Base-by-base conservation (phyloP, 2,329 filamentous ascomycete genomes). In the Ophiosphaerella narmari region DNA sequence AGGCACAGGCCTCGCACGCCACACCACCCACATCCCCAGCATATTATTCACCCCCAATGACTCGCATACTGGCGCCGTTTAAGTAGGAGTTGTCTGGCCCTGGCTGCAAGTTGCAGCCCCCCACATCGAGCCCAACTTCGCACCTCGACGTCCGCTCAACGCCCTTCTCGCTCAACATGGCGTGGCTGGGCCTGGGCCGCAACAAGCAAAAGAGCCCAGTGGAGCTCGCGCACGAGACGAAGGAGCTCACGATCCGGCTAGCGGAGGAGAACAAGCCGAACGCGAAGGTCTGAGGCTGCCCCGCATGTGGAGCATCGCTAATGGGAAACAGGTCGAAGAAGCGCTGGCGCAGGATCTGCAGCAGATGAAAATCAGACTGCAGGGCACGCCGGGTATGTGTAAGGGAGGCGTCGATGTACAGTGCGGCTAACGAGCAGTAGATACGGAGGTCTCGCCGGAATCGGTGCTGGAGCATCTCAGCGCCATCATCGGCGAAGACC, bases 281-380 rank as follows among this genome's bases (percentile, higher is more conserved):
- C 55, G 74, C 79, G 50, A 86, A 86, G 78, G 84, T 86, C 62
- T 39, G 62, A 23, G 24, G 18, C 43, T 39, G 42, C 50, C 34
- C 24, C 21, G 31, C 33, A 37, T 23, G 35, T 35, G 42, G 34
- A 36, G 54, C 33, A 40, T 29, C 34, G 57, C 59, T 71, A 46
- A 65, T 62, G 34, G 54, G 46, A 40, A 33, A 43, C 64, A 96
- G 91, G 83, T 87, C 55, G 84, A 86, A 65, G 93, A 97, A 70
- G 92, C 97, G 68, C 81, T 96, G 56, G 88, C 90, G 41, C 90
- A 91, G 70, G 87, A 92, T 62, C 82, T 99, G 57, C 82, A 83
- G 44, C 90, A 96, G 73, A 96, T 97, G 87, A 97, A 97, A 75
- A 78, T 91, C 57, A 86, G 94, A 52, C 84, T 99, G 12, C 93